phyloP scores from a whole-genome alignment of 768 basidiomycete species.

The Gloeopeniophorella convolvens region DNA sequence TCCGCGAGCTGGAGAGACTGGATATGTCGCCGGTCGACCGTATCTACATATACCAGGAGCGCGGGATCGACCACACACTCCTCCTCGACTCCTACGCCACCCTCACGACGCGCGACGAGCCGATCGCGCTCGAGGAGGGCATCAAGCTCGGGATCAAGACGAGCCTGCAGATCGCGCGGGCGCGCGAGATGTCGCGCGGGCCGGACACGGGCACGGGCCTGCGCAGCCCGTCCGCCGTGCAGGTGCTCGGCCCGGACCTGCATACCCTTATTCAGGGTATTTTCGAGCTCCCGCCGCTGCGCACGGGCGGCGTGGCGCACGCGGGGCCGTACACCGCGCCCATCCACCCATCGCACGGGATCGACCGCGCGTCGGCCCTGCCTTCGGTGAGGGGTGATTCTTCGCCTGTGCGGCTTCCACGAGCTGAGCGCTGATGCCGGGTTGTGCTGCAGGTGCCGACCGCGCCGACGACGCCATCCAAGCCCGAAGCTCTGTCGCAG shows the following conservation, averaged over 20 bases:
- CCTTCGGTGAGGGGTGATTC: background rate
- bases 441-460: too few species aligned
- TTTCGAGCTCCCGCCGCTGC: background rate
- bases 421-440: background rate
- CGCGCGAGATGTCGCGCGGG: conserved; percentile 38
- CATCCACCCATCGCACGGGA: background rate
- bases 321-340: too few species aligned
- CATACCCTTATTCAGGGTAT: background rate
- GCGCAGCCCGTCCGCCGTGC: background rate
- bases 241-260: background rate
- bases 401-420: background rate
- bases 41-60: conserved; percentile 49
- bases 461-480: conserved; percentile 4
- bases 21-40: conserved; percentile 43
- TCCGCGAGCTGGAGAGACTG: conserved; percentile 45
- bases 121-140: conserved; percentile 49
- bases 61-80: conserved; percentile 40
- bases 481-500: conserved; percentile 3
- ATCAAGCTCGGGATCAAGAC: conserved; percentile 51
- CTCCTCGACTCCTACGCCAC: conserved; percentile 48
- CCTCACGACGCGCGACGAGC: conserved; percentile 44
- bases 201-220: background rate
- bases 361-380: background rate
- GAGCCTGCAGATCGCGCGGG: conserved; percentile 41
- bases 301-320: too few species aligned